Conservation (phyloP, 192 early-diverging fungal species). For the Rhizophagus prolifer region DNA sequence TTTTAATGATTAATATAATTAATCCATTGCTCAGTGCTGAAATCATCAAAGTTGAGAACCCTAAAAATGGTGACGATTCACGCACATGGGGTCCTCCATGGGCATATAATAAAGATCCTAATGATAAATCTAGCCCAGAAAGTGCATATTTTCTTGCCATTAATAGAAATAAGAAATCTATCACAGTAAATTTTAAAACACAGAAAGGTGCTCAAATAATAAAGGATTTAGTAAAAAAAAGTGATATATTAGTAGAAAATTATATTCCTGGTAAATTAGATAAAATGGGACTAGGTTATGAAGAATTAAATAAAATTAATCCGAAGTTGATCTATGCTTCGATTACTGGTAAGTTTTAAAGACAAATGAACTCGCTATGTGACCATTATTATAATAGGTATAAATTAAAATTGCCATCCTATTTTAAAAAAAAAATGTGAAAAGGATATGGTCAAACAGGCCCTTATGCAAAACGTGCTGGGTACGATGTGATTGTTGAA, state of each 20-base stretch:
- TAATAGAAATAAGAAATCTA: constrained; percentile 91
- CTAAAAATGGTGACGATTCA: constrained; percentile 83
- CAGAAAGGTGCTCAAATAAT: constrained; percentile 64
- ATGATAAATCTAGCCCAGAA: constrained; percentile 49
- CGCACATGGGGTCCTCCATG: constrained; percentile 81
- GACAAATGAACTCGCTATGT: not conserved
- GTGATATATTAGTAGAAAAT: constrained; percentile 90
- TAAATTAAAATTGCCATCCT: not conserved
- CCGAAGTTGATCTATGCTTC: constrained; percentile 86
- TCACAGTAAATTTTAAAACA: constrained; percentile 83
- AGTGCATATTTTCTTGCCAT: constrained; percentile 88
- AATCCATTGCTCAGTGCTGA: constrained; percentile 59
- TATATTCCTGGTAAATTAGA: constrained; percentile 87
- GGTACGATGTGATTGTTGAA: constrained; percentile 90
- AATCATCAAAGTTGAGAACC: constrained; percentile 89
- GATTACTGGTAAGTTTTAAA: constrained; percentile 55
- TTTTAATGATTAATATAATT: not conserved
- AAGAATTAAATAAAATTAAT: constrained; percentile 65
- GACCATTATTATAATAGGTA: not conserved
- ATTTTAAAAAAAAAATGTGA: not conserved
- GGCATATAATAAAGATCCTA: constrained; percentile 39
- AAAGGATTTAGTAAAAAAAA: constrained; percentile 58
- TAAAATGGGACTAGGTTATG: constrained; percentile 72
- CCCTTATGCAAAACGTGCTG: constrained; percentile 74
- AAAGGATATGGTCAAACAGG: constrained; percentile 86